Evolutionary conservation across 1,139 yeast genomes (phyloP).

Genomic region (Hansenula lynferdii): DNA sequence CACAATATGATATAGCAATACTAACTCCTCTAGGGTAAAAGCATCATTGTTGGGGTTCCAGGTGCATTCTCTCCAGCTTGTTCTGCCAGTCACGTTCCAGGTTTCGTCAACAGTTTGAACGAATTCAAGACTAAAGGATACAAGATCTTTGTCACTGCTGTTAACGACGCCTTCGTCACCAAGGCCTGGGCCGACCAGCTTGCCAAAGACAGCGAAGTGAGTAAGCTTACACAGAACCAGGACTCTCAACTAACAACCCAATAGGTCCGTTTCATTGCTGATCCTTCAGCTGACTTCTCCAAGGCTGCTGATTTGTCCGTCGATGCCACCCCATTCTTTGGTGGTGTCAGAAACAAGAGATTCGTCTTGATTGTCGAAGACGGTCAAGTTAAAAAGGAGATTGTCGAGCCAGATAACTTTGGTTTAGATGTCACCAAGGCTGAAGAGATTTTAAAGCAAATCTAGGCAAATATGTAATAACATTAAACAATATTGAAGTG

Average conservation of each 20-base stretch:
- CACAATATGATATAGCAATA: too few species aligned
- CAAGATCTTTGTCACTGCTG: slow-evolving; percentile 62
- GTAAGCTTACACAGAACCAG: neutral
- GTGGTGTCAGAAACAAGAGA: slow-evolving; percentile 70
- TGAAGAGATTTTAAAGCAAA: slow-evolving; percentile 30
- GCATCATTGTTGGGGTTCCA: slow-evolving; percentile 75
- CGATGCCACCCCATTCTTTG: slow-evolving; percentile 70
- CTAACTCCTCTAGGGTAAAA: slow-evolving; percentile 30
- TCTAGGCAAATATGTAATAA: too few species aligned
- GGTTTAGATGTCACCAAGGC: slow-evolving; percentile 57
- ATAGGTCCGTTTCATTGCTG: slow-evolving; percentile 62
- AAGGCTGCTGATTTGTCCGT: slow-evolving; percentile 59
- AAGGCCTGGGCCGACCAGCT: slow-evolving; percentile 62
- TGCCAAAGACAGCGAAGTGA: slow-evolving; percentile 5
- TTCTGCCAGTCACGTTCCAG: slow-evolving; percentile 74
- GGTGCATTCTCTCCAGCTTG: slow-evolving; percentile 93
- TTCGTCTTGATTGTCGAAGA: slow-evolving; percentile 72
- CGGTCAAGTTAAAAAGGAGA: slow-evolving; percentile 60
- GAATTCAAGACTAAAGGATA: slow-evolving; percentile 64
- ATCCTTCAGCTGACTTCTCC: slow-evolving; percentile 69
- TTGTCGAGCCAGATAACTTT: slow-evolving; percentile 79
- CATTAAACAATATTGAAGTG: too few species aligned
- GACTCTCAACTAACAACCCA: slow-evolving; percentile 14
- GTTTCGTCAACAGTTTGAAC: slow-evolving; percentile 49
- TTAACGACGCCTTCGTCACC: slow-evolving; percentile 83